These are phyloP conservation scores for Usnea hakonensis DNA, from an alignment of 495 filamentous ascomycete genomes.

Conservation along the genomic window DNA sequence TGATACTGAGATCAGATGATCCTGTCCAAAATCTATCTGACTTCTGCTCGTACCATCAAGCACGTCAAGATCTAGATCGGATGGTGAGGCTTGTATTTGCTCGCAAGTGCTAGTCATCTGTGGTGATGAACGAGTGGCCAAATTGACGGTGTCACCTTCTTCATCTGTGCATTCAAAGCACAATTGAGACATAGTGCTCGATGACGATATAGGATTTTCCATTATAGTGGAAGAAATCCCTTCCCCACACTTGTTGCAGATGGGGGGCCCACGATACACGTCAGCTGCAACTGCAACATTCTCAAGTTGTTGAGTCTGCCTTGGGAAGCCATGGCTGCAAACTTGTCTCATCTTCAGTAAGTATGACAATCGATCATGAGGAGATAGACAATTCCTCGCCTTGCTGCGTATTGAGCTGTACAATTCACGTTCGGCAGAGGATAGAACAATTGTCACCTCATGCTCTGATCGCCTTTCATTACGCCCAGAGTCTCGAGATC, in stretches of 20 bases:
- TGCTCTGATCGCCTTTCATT: neutral
- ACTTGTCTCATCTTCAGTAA: constrained; percentile 11
- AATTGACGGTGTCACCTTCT: neutral
- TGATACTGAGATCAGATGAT: neutral
- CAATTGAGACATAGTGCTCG: neutral
- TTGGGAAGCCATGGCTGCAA: constrained; percentile 4
- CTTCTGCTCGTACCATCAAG: neutral
- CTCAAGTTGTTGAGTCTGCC: too few relatives aligned
- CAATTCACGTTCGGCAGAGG: constrained; percentile 1
- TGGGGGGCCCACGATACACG: neutral
- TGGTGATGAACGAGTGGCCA: neutral
- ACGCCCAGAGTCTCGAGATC: constrained; percentile 23
- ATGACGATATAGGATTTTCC: neutral
- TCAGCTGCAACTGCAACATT: neutral
- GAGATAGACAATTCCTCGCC: neutral
- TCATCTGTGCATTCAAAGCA: constrained; percentile 5
- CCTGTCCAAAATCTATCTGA: neutral
- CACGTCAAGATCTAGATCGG: neutral
- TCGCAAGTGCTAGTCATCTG: neutral
- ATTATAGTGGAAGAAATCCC: neutral
- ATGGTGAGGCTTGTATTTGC: neutral
- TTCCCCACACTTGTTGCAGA: constrained; percentile 2
- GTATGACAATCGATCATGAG: constrained; percentile 1
- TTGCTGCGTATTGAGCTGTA: constrained; percentile 1
- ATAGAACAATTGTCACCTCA: constrained; percentile 1